Percentiles rank a stretch among this genome's conserved stretches.
phyloP scores from a whole-genome alignment of 2,329 filamentous ascomycete genomes.

The Ambrosiella cleistominuta region DNA sequence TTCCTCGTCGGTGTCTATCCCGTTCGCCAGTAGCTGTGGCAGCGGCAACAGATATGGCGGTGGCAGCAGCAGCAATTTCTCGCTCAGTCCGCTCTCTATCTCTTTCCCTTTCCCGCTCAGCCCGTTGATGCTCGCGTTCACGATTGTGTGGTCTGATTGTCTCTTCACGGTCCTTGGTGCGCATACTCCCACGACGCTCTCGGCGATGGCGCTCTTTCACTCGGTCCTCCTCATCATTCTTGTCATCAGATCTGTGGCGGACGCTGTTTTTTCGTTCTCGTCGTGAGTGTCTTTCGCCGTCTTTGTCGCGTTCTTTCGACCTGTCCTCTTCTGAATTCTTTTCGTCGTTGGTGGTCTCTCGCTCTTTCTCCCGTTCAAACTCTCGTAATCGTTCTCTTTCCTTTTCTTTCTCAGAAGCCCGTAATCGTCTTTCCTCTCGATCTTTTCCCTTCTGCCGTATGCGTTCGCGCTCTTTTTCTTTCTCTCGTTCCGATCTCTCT shows the following conservation, averaged over 20 bases:
- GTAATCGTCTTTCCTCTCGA: not conserved
- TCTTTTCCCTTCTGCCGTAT: conserved; percentile 6
- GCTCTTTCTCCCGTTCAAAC: conserved; percentile 5
- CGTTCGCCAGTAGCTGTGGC: not conserved
- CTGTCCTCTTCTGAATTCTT: conserved; percentile 8
- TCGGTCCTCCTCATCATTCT: conserved; percentile 13
- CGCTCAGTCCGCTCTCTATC: conserved; percentile 10
- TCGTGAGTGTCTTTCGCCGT: conserved; percentile 4
- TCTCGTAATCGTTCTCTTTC: not conserved
- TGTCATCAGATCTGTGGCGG: conserved; percentile 11
- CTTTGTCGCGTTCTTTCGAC: conserved; percentile 4
- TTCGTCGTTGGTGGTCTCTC: conserved; percentile 3
- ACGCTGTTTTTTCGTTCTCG: conserved; percentile 12
- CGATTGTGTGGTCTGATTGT: conserved; percentile 9
- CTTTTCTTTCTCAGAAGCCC: conserved; percentile 3
- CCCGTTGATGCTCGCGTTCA: conserved; percentile 12
- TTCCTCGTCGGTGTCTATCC: not conserved
- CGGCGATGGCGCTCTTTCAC: conserved; percentile 12
- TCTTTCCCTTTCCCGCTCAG: conserved; percentile 12
- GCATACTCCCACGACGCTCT: conserved; percentile 11
- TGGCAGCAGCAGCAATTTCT: conserved; percentile 9
- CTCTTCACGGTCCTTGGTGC: conserved; percentile 8
- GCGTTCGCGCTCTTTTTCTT: conserved; percentile 12
- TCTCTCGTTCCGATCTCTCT: conserved; percentile 11
- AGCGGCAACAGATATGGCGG: conserved; percentile 4